Percentiles rank a stretch among this genome's conserved stretches.
These are phyloP conservation scores for Heterococcus sp. DNA, from an alignment of 108 stramenopile genomes.

Conservation along the genomic window DNA sequence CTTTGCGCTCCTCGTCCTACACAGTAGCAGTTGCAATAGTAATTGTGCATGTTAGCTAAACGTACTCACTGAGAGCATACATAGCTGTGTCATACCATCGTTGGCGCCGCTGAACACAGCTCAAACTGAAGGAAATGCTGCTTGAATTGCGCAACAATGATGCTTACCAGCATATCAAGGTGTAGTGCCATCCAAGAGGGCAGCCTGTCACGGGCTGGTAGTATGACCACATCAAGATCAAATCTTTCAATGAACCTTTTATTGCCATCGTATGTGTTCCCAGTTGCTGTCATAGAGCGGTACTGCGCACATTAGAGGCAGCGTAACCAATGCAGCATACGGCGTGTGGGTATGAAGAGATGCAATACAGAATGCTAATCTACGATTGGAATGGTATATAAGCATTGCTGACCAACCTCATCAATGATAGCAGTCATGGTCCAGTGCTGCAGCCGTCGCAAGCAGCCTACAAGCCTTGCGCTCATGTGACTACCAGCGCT, in stretches of 20 bases:
- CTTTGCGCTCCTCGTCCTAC: not conserved
- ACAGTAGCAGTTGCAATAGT: not conserved
- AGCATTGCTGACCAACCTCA: conserved; percentile 2
- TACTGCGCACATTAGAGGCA: conserved; percentile 1
- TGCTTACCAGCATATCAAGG: conserved; percentile 24
- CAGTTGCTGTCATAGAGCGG: conserved; percentile 12
- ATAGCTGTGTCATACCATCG: not conserved
- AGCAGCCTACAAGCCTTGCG: conserved; percentile 28
- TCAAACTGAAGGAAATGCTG: not conserved
- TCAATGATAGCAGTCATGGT: conserved; percentile 19
- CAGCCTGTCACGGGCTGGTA: not conserved
- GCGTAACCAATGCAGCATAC: not conserved
- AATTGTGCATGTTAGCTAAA: not conserved
- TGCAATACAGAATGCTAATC: not conserved
- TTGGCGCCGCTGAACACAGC: not conserved
- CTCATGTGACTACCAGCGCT: conserved; percentile 14
- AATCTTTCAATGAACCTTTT: conserved; percentile 31
- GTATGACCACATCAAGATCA: conserved; percentile 19
- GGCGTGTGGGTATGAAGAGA: too few species aligned
- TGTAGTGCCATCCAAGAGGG: conserved; percentile 16
- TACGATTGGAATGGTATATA: not conserved
- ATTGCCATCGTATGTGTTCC: conserved; percentile 9
- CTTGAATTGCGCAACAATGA: not conserved
- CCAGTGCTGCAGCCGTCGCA: conserved; percentile 42
- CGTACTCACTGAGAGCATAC: not conserved